These are phyloP conservation scores for Lichtheimia hyalospora DNA, from an alignment of 371 early-diverging fungal species.

Conservation along the genomic window DNA sequence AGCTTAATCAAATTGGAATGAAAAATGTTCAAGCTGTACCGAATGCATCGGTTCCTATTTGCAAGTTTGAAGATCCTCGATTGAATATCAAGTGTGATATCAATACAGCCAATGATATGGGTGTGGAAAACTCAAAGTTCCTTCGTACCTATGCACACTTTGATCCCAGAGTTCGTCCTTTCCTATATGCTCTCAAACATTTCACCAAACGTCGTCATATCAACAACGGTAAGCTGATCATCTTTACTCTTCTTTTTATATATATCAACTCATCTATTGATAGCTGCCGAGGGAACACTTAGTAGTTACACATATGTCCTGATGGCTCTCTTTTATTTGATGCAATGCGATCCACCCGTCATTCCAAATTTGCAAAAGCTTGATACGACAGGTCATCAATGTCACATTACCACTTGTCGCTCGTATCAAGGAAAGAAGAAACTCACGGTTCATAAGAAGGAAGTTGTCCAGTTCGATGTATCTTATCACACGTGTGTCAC, in stretches of 20 bases:
- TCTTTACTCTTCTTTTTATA: neutral
- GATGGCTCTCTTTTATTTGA: constrained; percentile 17
- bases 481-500: constrained; percentile 10
- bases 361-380: constrained; percentile 17
- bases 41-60: constrained; percentile 59
- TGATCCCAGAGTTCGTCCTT: constrained; percentile 54
- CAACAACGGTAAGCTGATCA: constrained; percentile 40
- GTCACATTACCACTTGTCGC: neutral
- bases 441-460: neutral
- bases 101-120: constrained; percentile 55
- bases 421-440: neutral
- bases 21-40: constrained; percentile 17
- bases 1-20: constrained; percentile 23
- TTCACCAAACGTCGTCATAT: constrained; percentile 50
- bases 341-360: constrained; percentile 11
- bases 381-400: neutral
- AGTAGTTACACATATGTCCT: constrained; percentile 21
- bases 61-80: constrained; percentile 66
- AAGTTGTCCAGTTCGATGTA: neutral
- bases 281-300: constrained; percentile 13
- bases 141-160: constrained; percentile 52
- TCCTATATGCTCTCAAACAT: constrained; percentile 55
- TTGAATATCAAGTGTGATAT: constrained; percentile 48
- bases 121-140: constrained; percentile 58
- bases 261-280: neutral